Base-by-base conservation (phyloP, 441 rosid genomes). In the Bocquillonia castaneifolia region DNA sequence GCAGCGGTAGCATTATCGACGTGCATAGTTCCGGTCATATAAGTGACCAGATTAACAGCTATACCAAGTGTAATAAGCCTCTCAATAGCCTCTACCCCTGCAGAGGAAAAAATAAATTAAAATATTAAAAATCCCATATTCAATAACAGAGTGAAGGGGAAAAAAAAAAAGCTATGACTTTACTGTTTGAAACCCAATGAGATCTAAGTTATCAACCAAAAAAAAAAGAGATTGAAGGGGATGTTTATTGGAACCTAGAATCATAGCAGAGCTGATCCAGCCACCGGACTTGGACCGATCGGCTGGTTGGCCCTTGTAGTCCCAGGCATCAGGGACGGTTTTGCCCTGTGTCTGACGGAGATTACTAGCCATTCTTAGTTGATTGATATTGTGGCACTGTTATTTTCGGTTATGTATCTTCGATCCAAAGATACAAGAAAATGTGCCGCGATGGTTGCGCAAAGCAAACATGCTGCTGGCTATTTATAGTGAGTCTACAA, bases 21-120 rank as follows among this genome's bases (percentile, higher is more conserved):
- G 79, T 88, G 98, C 97, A 93, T 84, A 55, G 90, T 88, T 44
- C 83, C 90, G 47, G 63, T 80, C 77, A 93, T 69, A 73, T 88
- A 93, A 17, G 96, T 93, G 77, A 93, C 98, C 61, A 93, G 79
- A 78, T 93, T 93, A 40, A 93, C 97, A n/a, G 91, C 91, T 72
- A 93, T 93, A 68, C 96, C 96, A 91, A 93, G 88, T 14, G 98
- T 90, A 57, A 97, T 85, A 44, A 93, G 93, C 83, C 98, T 87
- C 84, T 93, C 98, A 52, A n/a, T n/a, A n/a, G 81, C 84, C 81
- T 92, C 96, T 17, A 76, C 84, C 65, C 92, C 97, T 91, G 78
- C 70, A 2, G 28, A 54, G 5, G 76, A 0, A 39, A 37, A n/a
- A n/a, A n/a, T n/a, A n/a, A n/a, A n/a, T n/a, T n/a, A n/a, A n/a